A percentile compares a stretch with the other conserved stretches of the same genome.
phyloP scores from a whole-genome alignment of 495 filamentous ascomycete species.

The Parachaetomium inaequale region DNA sequence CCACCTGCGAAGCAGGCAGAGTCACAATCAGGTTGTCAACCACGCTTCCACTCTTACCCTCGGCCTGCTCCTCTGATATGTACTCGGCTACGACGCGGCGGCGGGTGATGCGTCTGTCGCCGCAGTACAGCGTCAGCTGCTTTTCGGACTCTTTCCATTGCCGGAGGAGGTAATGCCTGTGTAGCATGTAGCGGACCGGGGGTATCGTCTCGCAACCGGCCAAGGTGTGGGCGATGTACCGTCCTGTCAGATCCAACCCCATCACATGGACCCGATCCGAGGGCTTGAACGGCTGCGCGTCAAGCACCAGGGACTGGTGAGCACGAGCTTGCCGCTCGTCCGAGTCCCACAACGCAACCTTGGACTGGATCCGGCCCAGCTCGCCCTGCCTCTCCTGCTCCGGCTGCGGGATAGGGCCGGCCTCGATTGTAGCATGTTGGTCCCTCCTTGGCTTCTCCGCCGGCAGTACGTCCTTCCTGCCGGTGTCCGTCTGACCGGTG shows the following conservation, averaged over 20 bases:
- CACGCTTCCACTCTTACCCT: constrained; percentile 43
- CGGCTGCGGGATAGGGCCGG: neutral
- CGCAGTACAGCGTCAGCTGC: constrained; percentile 25
- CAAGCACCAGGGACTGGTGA: neutral
- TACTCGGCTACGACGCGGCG: constrained; percentile 22
- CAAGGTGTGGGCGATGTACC: constrained; percentile 50
- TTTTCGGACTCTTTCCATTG: constrained; percentile 28
- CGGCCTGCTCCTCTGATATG: constrained; percentile 11
- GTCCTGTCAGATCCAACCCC: constrained; percentile 48
- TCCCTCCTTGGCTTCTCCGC: neutral
- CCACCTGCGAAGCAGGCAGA: constrained; percentile 53
- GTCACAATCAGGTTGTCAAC: constrained; percentile 76
- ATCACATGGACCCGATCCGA: constrained; percentile 50
- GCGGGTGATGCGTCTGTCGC: constrained; percentile 11
- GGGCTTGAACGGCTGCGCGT: constrained; percentile 1
- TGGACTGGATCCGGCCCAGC: constrained; percentile 11
- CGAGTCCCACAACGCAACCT: constrained; percentile 15
- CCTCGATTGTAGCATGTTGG: neutral
- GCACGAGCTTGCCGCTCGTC: neutral
- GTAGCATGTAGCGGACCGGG: constrained; percentile 31
- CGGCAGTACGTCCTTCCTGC: neutral
- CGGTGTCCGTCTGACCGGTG: too few species aligned
- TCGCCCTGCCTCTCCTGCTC: neutral
- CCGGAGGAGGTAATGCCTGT: constrained; percentile 14
- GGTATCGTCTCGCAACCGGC: constrained; percentile 33